Base-by-base conservation (phyloP, 192 early-diverging fungal species). In the Thamnidium elegans region DNA sequence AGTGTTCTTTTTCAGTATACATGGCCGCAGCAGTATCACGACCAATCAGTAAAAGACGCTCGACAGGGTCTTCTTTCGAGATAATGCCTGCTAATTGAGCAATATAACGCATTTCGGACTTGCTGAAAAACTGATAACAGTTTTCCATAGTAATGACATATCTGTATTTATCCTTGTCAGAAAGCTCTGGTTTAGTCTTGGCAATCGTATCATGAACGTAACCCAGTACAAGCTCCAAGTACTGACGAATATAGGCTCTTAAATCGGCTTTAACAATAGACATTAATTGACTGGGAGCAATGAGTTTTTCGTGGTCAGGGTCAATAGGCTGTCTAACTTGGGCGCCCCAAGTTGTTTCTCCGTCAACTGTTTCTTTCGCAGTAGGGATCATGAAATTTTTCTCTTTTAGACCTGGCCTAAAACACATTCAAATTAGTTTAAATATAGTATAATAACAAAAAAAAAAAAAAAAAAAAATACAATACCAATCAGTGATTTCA, bases 11-110 rank as follows among this genome's bases (percentile, higher is more conserved):
- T 50, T 81, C 74, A 30, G 71, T 73, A 62, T 79, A 76, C 3
- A 79, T 36, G 0, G 78, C 78, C 6, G 71, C 68, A 42, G 78
- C 78, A 51, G 76, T 74, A 3, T 75, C 74, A 23, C 76, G 74
- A 10, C 71, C 70, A 51, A 73, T 79, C 4, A 79, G 52, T 50
- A 73, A 63, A 6, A 79, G 71, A 34, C 71, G 65, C 15, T 76
- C 71, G 4, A 65, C 62, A 14, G 66, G 71, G 50, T 79, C 78
- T 8, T 46, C 45, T 5, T 56, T 50, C 4, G 50, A 62, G 48
- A 79, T 69, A 8, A 79, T 10, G 7, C 67, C 72, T 31, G 74
- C 74, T 21, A 73, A 26, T 15, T 74, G 47, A 17, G 78, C 78
- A 30, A 75, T 71, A 42, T 66, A 46, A 31, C 78, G 55, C 74